Evolutionary conservation across 305 asterid species (phyloP), one percentile per base, ranked within the genome.

Genomic region (Fraxinus angustifolia): DNA sequence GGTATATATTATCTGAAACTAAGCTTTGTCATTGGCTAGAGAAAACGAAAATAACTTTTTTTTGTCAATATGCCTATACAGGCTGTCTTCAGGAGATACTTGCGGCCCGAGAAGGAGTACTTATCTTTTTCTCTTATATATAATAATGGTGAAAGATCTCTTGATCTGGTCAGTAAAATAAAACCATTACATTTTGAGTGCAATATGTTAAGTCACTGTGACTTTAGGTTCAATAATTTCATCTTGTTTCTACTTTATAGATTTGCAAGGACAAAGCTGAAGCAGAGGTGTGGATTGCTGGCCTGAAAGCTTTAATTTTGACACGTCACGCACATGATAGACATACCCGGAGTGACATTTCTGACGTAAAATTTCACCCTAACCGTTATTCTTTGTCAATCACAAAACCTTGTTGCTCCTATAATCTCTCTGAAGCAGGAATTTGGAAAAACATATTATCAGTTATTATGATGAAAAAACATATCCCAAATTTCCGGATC

Each of bases 81-180:
- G 92, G 73, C 35, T 65, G 73, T 95, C 48, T 95, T 95, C 85
- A 90, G 78, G 89, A 90, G 99, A 92, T 95, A 71, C 86, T 88
- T 88, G 88, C 93, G 97, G 72, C 98, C 98, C 16, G 99, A 95
- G 83, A 95, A 95, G 92, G 99, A 95, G 83, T 93, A 91, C 90
- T 87, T 95, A 80, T 95, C 99, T 12, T 95, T 95, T 84, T 95
- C 99, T 7, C 92, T 95, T 77, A 86, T 95, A 85, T 91, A 93
- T 84, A 90, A 91, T 80, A 90, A 91, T 83, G 98, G 97, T 0
- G 98, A 95, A 33, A 89, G 99, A 89, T 93, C 98, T 38, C 94
- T 95, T 23, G 99, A 95, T 87, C 89, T 95, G 96, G 99, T 95
- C 19, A 84, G 98, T 85, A 8, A 34, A 34, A 36, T 17, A 71